Base-by-base conservation (phyloP, 345 rosid genomes). In the Eutrema japonicum region DNA sequence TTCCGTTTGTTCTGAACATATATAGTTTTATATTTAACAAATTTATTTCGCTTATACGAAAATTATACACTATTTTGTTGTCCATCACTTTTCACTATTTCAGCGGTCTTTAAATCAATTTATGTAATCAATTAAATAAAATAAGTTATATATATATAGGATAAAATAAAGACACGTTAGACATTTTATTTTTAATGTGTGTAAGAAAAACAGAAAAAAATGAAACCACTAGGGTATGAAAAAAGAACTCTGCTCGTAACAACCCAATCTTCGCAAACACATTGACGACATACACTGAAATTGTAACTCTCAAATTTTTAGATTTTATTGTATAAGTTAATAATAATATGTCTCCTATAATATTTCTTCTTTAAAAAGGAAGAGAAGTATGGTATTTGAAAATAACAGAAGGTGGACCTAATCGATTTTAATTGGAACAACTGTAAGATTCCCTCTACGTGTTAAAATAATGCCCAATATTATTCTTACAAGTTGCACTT, bases 401-500 rank as follows among this genome's bases (percentile, higher is more conserved):
- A 75, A 45, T 27, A 61, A 45, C 70, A 62, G 14, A 75, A 68
- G 38, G 51, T 61, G 64, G 74, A 75, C 70, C 64, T 76, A 29
- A 10, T 29, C 38, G 54, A 29, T 62, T 26, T 16, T 46, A 70
- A 70, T 66, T 70, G 71, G 71, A 70, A 76, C 79, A 76, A 76
- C 79, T 54, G 79, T 76, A 70, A 76, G 71, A 76, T 76, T 64
- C 79, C 22, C 38, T 54, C 46, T 63, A 55, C 75, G 66, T 63
- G 75, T 63, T 76, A 76, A 63, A 76, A 54, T 76, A 76, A 54
- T 76, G 5, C 22, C 75, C 54, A 76, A 70, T 70, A 63, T 26
- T 36, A 4, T 38, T 69, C 59, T 68, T 76, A 76, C 74, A 68
- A 75, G 64, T 61, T 68, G 58, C 74, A 43, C 16, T 45, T 45